Conservation (phyloP, 1,284 basidiomycete genomes). For the Fomitopsis schrenkii region DNA sequence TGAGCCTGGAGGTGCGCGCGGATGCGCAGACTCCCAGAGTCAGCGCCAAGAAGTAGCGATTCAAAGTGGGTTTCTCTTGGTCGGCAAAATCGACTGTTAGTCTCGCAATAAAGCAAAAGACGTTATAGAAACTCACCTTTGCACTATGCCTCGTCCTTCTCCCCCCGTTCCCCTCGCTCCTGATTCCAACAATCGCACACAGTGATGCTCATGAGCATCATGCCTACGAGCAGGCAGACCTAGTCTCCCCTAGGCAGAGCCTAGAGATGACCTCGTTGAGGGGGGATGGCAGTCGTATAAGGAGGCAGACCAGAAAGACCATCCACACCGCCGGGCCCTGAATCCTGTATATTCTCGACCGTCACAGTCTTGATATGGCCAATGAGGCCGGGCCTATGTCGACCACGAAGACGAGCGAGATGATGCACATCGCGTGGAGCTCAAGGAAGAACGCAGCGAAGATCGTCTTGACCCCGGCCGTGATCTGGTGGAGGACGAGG, state of each 20-base stretch:
- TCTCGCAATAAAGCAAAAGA: background rate
- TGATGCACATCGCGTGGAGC: conserved; percentile 42
- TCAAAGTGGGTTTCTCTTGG: background rate
- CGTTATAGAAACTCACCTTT: background rate
- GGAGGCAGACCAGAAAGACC: conserved; percentile 49
- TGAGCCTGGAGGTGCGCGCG: background rate
- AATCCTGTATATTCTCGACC: conserved; percentile 42
- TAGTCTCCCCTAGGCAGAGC: too few species aligned
- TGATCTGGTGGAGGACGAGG: conserved; percentile 63
- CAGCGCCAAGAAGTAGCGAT: background rate
- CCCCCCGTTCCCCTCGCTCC: background rate
- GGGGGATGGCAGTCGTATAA: too few species aligned
- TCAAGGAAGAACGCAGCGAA: conserved; percentile 53
- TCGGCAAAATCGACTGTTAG: too few species aligned
- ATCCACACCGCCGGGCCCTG: conserved; percentile 72
- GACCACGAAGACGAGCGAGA: conserved; percentile 49
- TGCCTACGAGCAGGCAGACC: conserved; percentile 53
- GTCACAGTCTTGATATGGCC: conserved; percentile 40
- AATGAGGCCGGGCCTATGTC: conserved; percentile 59
- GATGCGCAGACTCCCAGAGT: background rate
- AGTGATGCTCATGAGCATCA: conserved; percentile 55
- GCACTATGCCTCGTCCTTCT: background rate
- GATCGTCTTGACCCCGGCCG: conserved; percentile 50
- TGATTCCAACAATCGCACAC: conserved; percentile 63
- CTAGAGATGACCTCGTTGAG: too few species aligned